Evolutionary conservation across 2,329 filamentous ascomycete species (phyloP).

Genomic region (Alternaria longipes): DNA sequence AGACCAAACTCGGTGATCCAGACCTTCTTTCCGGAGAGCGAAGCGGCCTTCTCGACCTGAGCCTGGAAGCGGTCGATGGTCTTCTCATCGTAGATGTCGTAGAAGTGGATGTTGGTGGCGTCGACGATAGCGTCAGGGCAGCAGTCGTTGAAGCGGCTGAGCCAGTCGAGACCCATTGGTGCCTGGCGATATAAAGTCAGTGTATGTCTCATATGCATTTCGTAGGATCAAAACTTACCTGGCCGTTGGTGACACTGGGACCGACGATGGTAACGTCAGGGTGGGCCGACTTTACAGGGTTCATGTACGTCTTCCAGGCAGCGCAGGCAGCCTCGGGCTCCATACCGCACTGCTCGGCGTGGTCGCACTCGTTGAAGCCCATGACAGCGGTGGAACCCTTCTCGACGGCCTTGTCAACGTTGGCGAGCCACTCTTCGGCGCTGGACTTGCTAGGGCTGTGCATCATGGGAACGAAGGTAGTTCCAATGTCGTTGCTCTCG

Average conservation of each 20-base stretch:
- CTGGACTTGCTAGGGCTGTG: constrained; percentile 37
- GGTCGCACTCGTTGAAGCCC: constrained; percentile 54
- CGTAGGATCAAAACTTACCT: too few relatives aligned
- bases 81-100: constrained; percentile 43
- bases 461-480: constrained; percentile 70
- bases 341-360: constrained; percentile 45
- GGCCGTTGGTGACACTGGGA: constrained; percentile 46
- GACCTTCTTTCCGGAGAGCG: constrained; percentile 42
- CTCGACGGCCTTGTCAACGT: constrained; percentile 53
- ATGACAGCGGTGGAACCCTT: constrained; percentile 48
- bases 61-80: constrained; percentile 48
- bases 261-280: constrained; percentile 45
- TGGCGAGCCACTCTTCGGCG: constrained; percentile 39
- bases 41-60: constrained; percentile 50
- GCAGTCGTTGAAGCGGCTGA: constrained; percentile 40
- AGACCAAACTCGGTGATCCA: constrained; percentile 53
- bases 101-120: constrained; percentile 53
- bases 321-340: constrained; percentile 42
- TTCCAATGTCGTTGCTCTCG: constrained; percentile 51
- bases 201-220: too few relatives aligned
- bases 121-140: constrained; percentile 50
- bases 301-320: constrained; percentile 45
- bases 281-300: constrained; percentile 39
- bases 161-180: constrained; percentile 45
- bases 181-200: not conserved